Evolutionary conservation across 495 filamentous ascomycete species (phyloP), one percentile per base, ranked within the genome.

Genomic region (Cudoniella acicularis): DNA sequence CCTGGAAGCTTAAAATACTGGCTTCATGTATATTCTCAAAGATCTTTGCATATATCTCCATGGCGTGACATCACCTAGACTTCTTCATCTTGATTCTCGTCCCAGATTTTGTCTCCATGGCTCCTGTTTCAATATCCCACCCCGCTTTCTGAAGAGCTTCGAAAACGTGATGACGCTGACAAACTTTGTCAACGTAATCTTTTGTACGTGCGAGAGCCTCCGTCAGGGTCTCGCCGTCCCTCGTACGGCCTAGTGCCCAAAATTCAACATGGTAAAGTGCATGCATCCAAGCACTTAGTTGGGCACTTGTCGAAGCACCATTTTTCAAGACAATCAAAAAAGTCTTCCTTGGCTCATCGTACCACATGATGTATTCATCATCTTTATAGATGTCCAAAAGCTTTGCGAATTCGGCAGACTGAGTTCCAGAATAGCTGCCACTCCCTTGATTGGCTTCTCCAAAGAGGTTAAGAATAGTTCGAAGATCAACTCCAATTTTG

Each of bases 281-380:
- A 62, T 92, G 86, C 47, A 79, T 76, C 90, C 89, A 96, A 8
- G 87, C 90, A 67, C 82, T 81, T 1, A 92, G 68, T 57, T 86
- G 82, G 21, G 72, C 70, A 36, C 65, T 68, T 18, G 78, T 69
- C 0, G 70, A 73, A 24, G 77, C 78, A 8, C 66, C 75, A 52
- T 80, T 75, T 69, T 91, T 92, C 13, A 96, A 68, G 18, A 87
- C 79, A 47, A 92, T 86, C 10, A 77, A 72, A 50, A 79, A 82
- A 50, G 76, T 76, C 30, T 64, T 71, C 21, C 68, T 62, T 9
- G 60, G 64, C 10, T 57, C 54, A 57, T 80, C 72, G 54, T 75
- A 80, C 70, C 79, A 86, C 52, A 89, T 63, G 9, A 88, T 66
- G 64, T 86, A 84, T 22, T 73, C 64, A 43, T 78, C 68, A 22